phyloP scores from a whole-genome alignment of 1,284 basidiomycete species.

The Ceratobasidium sp. region DNA sequence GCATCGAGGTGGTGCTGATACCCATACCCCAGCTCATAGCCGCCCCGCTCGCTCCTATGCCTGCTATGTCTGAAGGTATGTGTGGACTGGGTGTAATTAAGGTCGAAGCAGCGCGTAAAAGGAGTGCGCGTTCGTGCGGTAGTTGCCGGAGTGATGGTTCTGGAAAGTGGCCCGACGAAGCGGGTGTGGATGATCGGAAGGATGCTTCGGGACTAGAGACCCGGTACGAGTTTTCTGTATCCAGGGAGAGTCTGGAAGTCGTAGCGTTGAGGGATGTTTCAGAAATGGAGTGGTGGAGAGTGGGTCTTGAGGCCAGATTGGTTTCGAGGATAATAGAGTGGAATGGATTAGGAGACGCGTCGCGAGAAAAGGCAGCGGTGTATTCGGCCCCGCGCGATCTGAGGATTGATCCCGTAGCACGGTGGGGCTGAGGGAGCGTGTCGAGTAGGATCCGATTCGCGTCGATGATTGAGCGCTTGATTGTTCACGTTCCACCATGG shows the following conservation, averaged over 20 bases:
- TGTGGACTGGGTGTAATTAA: constrained; percentile 3
- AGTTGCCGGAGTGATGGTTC: constrained; percentile 12
- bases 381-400: not conserved
- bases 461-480: constrained; percentile 6
- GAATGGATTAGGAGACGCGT: constrained; percentile 13
- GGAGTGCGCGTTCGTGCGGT: constrained; percentile 23
- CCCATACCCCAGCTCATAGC: constrained; percentile 26
- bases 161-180: not conserved
- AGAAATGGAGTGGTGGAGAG: constrained; percentile 18
- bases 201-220: not conserved
- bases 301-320: constrained; percentile 10
- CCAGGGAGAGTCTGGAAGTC: not conserved
- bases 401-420: not conserved
- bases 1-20: not conserved
- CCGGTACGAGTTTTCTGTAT: not conserved
- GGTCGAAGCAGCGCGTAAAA: constrained; percentile 24
- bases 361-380: not conserved
- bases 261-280: constrained; percentile 6
- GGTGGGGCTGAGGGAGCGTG: constrained; percentile 4
- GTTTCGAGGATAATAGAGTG: not conserved
- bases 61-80: not conserved
- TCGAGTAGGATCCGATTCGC: constrained; percentile 11
- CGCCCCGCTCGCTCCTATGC: constrained; percentile 21
- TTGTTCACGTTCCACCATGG: not conserved
- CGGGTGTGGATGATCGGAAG: constrained; percentile 3